Conservation (phyloP, 495 filamentous ascomycete genomes). For the Podospora pseudocomata region DNA sequence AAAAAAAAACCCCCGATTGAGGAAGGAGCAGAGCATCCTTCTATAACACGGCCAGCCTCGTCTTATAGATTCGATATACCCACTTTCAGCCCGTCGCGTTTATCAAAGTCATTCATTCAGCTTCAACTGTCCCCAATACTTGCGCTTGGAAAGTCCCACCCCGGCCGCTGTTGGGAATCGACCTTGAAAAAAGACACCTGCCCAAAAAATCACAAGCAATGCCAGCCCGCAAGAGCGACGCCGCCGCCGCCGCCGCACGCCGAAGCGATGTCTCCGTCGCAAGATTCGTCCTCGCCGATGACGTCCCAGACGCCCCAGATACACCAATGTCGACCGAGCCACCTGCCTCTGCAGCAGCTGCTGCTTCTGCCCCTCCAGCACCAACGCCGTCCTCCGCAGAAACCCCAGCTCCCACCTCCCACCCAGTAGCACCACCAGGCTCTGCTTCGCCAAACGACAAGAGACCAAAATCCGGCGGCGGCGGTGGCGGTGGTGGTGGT, state of each 20-base stretch:
- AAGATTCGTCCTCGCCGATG: conserved; percentile 39
- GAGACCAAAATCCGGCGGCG: conserved; percentile 1
- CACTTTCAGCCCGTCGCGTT: background rate
- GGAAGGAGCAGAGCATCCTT: background rate
- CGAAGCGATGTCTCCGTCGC: conserved; percentile 44
- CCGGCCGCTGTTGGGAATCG: background rate
- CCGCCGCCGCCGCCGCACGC: conserved; percentile 23
- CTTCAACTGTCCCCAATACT: background rate
- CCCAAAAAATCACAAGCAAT: background rate
- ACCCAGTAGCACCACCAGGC: conserved; percentile 10
- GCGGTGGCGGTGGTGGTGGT: too few relatives aligned
- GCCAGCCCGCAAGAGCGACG: background rate
- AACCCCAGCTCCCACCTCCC: conserved; percentile 21
- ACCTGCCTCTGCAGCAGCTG: conserved; percentile 6
- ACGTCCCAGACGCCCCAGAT: conserved; percentile 16
- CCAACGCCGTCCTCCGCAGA: conserved; percentile 4
- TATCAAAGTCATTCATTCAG: background rate
- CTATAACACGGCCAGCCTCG: background rate
- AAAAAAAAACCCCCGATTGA: background rate
- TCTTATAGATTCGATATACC: background rate
- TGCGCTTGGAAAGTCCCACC: background rate
- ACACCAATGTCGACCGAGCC: conserved; percentile 23
- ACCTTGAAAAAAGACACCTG: background rate
- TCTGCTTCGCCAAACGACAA: background rate
- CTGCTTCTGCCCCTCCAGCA: conserved; percentile 14